Percentiles rank a stretch among this genome's conserved stretches.
These are phyloP conservation scores for Cyberlindnera japonica DNA, from an alignment of 805 yeast species.

Conservation along the genomic window DNA sequence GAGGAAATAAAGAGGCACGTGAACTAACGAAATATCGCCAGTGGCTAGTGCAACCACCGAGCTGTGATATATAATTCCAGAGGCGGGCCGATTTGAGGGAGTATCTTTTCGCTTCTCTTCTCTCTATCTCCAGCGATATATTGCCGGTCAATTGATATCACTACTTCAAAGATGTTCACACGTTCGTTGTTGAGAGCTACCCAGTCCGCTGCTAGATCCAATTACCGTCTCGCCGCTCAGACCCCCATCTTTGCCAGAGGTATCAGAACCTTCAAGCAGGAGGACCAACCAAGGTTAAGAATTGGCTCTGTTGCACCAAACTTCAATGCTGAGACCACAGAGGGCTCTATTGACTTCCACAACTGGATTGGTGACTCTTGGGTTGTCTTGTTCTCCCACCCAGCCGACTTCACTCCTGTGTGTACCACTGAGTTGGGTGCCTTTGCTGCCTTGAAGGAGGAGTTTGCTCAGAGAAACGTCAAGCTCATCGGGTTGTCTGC, in stretches of 20 bases:
- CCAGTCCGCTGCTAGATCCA: constrained; percentile 20
- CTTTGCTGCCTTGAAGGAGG: constrained; percentile 83
- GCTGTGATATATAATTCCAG: neutral
- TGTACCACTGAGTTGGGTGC: constrained; percentile 97
- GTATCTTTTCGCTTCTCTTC: neutral
- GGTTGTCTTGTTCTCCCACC: constrained; percentile 89
- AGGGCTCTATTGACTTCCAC: constrained; percentile 83
- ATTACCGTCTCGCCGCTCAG: constrained; percentile 15
- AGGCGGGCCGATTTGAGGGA: constrained; percentile 1
- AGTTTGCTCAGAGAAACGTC: constrained; percentile 78
- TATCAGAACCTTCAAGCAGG: constrained; percentile 46
- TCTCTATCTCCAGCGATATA: neutral
- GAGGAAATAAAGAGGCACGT: constrained; percentile 10
- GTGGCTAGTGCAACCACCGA: constrained; percentile 11
- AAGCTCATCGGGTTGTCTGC: constrained; percentile 90
- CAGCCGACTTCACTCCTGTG: constrained; percentile 95
- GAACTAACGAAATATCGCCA: constrained; percentile 13
- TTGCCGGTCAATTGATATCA: neutral
- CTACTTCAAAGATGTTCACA: constrained; percentile 24
- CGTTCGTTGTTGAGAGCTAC: constrained; percentile 29
- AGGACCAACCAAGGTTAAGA: constrained; percentile 61
- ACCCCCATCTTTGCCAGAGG: constrained; percentile 30
- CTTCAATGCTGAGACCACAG: constrained; percentile 77
- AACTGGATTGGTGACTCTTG: constrained; percentile 81
- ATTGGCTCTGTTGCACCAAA: constrained; percentile 86